Evolutionary conservation across 2,329 filamentous ascomycete genomes (phyloP).

Genomic region (Penicillium sp.): DNA sequence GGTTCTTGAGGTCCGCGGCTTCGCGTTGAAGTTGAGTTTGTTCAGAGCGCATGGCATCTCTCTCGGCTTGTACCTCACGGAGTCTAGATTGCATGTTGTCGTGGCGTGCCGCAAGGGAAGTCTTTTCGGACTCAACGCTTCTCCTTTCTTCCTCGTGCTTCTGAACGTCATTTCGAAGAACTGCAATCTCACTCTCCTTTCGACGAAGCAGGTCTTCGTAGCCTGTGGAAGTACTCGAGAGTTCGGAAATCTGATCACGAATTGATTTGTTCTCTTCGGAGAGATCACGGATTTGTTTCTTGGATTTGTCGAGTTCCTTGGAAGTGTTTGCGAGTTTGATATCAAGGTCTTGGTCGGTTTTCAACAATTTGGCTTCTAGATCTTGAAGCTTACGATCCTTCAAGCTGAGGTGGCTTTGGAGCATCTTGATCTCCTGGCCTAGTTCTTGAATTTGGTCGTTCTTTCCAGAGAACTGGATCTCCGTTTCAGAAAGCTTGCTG

Average conservation of each 20-base stretch:
- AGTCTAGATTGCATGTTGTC: conserved; percentile 74
- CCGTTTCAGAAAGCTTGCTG: conserved; percentile 66
- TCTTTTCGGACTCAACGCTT: conserved; percentile 75
- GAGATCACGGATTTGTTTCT: conserved; percentile 73
- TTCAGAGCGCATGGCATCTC: conserved; percentile 81
- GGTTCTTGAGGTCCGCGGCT: conserved; percentile 78
- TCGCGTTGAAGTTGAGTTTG: conserved; percentile 84
- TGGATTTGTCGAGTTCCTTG: conserved; percentile 75
- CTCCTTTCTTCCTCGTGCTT: conserved; percentile 79
- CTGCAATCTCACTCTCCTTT: conserved; percentile 88
- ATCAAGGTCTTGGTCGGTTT: conserved; percentile 84
- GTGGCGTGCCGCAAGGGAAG: conserved; percentile 69
- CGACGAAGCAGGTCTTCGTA: conserved; percentile 91
- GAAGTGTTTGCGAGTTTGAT: conserved; percentile 74
- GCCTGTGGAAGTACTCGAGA: conserved; percentile 88
- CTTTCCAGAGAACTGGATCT: conserved; percentile 68
- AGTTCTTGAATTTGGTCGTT: conserved; percentile 74
- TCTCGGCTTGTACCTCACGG: conserved; percentile 81
- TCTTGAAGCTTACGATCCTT: conserved; percentile 91
- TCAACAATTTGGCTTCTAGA: conserved; percentile 77
- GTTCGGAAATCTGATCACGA: conserved; percentile 78
- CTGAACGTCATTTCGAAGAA: conserved; percentile 81
- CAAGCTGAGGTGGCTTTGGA: conserved; percentile 82
- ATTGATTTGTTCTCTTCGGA: conserved; percentile 77
- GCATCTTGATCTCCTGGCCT: conserved; percentile 81